Percentiles rank a stretch among this genome's conserved stretches.
Evolutionary conservation across 2,329 filamentous ascomycete genomes (phyloP).

Genomic region (Venturia aucupariae): DNA sequence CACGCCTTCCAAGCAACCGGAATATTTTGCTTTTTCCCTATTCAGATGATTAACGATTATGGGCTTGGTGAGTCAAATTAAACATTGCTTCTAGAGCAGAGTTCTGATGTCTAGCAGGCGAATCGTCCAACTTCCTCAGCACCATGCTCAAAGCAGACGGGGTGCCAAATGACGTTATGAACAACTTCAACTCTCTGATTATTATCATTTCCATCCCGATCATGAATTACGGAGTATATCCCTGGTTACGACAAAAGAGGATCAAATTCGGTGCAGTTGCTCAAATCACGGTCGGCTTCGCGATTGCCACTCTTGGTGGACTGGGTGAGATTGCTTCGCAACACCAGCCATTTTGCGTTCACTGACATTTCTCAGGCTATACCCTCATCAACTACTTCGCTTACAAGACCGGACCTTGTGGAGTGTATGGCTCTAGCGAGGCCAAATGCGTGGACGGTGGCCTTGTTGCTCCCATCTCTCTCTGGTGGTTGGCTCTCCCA

Average conservation of each 20-base stretch:
- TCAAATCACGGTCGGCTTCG: constrained; percentile 44
- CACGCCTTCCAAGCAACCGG: constrained; percentile 26
- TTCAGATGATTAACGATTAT: constrained; percentile 4
- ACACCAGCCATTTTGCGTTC: not conserved
- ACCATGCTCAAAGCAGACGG: constrained; percentile 24
- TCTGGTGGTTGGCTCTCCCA: constrained; percentile 11
- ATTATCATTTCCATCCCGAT: constrained; percentile 40
- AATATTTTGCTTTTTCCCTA: constrained; percentile 31
- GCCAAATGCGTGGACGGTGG: not conserved
- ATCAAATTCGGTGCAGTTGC: constrained; percentile 41
- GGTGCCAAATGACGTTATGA: constrained; percentile 42
- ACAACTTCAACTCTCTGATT: constrained; percentile 42
- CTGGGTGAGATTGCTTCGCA: not conserved
- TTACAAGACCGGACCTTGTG: constrained; percentile 8
- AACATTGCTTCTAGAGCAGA: constrained; percentile 42
- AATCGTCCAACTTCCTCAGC: not conserved
- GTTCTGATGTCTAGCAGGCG: constrained; percentile 18
- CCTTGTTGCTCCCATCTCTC: not conserved
- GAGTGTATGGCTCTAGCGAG: not conserved
- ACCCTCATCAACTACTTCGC: constrained; percentile 1
- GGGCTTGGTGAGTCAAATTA: not conserved
- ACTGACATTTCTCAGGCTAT: not conserved
- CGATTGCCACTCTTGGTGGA: constrained; percentile 38
- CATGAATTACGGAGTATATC: constrained; percentile 42
- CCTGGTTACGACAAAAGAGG: constrained; percentile 31